Base-by-base conservation (phyloP, 371 early-diverging fungal species). In the Dichotomocladium elegans region DNA sequence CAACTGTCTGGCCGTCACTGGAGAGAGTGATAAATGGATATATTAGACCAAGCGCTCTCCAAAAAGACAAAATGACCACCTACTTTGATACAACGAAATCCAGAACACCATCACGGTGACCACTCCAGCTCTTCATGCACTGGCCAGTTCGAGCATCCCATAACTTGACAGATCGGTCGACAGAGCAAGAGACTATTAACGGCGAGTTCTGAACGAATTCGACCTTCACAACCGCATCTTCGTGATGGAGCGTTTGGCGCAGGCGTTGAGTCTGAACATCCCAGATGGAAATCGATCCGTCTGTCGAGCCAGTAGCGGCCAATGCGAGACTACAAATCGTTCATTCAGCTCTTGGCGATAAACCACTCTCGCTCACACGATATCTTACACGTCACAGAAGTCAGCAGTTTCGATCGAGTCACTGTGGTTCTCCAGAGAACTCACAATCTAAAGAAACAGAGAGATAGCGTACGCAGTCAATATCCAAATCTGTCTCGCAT, bases 121-220 rank as follows among this genome's bases (percentile, higher is more conserved):
- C 98, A 41, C 74, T 58, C 81, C 85, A 95, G 6, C 65, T 68
- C 55, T 84, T 82, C 50, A 85, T 60, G 44, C 80, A 83, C 45
- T 79, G 62, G 0, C 92, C 92, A 10, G 90, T 88, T 55, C 93
- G 72, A 34, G 81, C 77, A 75, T 96, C 96, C 95, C 95, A 96
- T 46, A 91, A 59, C 41, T 85, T 81, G 4, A 92, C 82, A 0
- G 87, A 83, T 28, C 80, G 69, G 58, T 95, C 96, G 14, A 82
- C 81, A 5, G 93, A 91, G 46, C 86, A 81, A 15, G 89, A 73
- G 0, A 82, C 77, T 28, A 94, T 54, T 53, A 83, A 57, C 25
- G 89, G 87, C 2, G 83, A 71, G 42, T 77, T 78, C 51, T 77
- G 61, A 46, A 87, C 83, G 77, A 88, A 94, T 51, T 79, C 60